Base-by-base conservation (phyloP, 2,329 filamentous ascomycete genomes). In the Talaromyces sp. region DNA sequence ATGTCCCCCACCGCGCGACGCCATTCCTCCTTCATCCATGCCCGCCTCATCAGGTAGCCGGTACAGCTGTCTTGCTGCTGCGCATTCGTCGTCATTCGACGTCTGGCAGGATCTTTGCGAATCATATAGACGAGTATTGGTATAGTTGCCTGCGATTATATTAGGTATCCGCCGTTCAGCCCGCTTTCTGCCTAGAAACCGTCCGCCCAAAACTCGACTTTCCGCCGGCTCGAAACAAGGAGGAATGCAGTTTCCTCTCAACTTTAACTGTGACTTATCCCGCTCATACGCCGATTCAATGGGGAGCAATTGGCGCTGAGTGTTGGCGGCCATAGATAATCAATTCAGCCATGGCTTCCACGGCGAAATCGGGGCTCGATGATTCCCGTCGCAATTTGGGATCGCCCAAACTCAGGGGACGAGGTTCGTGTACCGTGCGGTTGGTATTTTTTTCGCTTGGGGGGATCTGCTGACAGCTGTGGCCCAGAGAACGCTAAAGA, bases 401-500 rank as follows among this genome's bases (percentile, higher is more conserved):
- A 58, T 81, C 80, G 65, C 79, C 80, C 8, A 79, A 79, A 69
- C 74, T 79, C 66, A 81, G 80, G 69, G 75, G 76, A 66, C 78
- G 80, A 73, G 80, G 80, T 82, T 72, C 67, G 79, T 73, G 37
- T 23, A 14, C 58, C 44, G 31, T 37, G 25, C 50, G 23, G 5
- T 50, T 16, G 8, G n/a, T n/a, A n/a, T n/a, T n/a, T n/a, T 31
- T n/a, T 14, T 46, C 14, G 28, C 25, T 60, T 1, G 18, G 39
- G 6, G 18, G 39, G 6, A 3, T 8, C 40, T 44, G 42, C 65
- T 66, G 52, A 66, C 50, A n/a, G 11, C 3, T 35, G 9, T 50
- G 54, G 33, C 16, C 56, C 44, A 89, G 88, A 91, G 79, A 90
- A 90, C 75, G 81, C 86, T 59, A 96, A 93, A 79, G 92, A 96